Base-by-base conservation (phyloP, 306 rosid genomes). In the Ceratonia siliqua region DNA sequence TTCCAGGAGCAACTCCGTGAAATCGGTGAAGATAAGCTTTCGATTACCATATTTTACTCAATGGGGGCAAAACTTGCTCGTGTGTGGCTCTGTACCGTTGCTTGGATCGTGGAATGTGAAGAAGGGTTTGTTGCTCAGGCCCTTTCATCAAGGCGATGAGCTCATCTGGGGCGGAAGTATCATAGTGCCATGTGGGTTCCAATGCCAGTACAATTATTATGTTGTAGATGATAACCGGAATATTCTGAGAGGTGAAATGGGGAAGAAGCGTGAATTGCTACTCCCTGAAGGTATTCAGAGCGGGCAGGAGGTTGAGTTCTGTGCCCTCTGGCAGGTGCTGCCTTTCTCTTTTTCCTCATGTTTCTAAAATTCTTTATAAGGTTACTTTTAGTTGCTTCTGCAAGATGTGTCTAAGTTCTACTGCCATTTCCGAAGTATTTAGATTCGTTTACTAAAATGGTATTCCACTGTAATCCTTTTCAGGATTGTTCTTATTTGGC, bases 261-360 rank as follows among this genome's bases (percentile, higher is more conserved):
- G 97, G 73, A 89, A 81, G 73, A 87, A 85, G 87, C 92, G 91
- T 7, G 83, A 82, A 64, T 4, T 94, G 74, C 5, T 69, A 4
- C 58, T 94, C 70, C 90, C 91, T 30, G 85, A 82, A 72, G 83
- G 88, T 52, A 77, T 91, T 75, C 87, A 76, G 78, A 84, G 84
- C 68, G 97, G 93, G 11, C 94, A 83, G 68, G 78, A 79, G 72
- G 68, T 94, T n/a, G 93, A 87, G 86, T 79, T 90, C 32, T 90
- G 76, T 70, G 98, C 91, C 82, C 92, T 94, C 63, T 94, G 98
- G 98, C 96, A 89, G 98, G 98, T 94, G 77, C 67, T 75, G 24
- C 55, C 75, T 66, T 54, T 70, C 21, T 58, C 77, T 48, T 63
- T 79, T 43, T 79, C 64, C 49, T 5, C 46, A 15, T 28, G 64